phyloP scores from a whole-genome alignment of 495 filamentous ascomycete genomes.

The Aspergillus carlsbadensis region DNA sequence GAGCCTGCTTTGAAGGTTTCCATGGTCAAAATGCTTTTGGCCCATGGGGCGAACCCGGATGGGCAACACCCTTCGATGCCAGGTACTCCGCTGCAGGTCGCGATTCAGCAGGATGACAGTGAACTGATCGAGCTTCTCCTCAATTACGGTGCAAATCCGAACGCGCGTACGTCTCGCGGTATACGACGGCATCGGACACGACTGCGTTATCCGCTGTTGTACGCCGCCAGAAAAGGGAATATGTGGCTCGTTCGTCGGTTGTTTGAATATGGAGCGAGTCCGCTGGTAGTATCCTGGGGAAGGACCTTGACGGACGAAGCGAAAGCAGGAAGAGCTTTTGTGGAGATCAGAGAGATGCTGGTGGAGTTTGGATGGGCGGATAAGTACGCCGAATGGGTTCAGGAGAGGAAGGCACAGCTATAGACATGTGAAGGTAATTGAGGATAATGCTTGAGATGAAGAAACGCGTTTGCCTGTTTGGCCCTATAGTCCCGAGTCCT shows the following conservation, averaged over 20 bases:
- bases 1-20: not conserved
- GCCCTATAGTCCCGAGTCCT: too few relatives aligned
- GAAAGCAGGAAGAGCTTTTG: not conserved
- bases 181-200: not conserved
- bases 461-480: too few relatives aligned
- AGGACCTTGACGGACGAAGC: not conserved
- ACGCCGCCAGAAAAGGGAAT: not conserved
- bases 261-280: not conserved
- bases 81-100: not conserved
- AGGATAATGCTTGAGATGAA: too few relatives aligned
- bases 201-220: not conserved
- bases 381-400: not conserved
- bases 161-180: not conserved
- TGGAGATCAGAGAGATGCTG: not conserved
- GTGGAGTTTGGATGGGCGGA: not conserved
- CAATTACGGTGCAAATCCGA: not conserved
- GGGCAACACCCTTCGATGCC: not conserved
- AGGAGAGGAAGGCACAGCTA: too few relatives aligned
- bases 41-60: not conserved
- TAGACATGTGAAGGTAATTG: too few relatives aligned
- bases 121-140: not conserved
- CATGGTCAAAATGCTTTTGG: not conserved
- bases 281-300: not conserved
- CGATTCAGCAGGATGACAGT: not conserved
- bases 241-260: not conserved